phyloP scores from a whole-genome alignment of 805 yeast species.

The Metschnikowia shivogae region DNA sequence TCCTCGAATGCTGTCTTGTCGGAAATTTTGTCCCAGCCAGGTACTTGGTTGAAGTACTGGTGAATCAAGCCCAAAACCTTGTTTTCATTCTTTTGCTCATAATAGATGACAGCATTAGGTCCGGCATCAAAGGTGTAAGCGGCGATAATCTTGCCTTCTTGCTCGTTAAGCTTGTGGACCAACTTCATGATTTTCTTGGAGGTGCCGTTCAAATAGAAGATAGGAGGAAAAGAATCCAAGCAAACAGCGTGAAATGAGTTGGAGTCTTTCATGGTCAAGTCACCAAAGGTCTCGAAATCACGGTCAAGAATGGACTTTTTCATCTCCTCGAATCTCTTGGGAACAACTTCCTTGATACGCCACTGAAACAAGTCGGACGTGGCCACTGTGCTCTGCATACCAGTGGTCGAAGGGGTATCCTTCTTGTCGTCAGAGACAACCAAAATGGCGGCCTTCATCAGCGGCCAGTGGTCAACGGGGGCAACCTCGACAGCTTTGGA shows the following conservation, averaged over 20 bases:
- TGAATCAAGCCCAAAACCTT: constrained; percentile 67
- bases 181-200: constrained; percentile 20
- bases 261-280: constrained; percentile 92
- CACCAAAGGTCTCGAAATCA: constrained; percentile 79
- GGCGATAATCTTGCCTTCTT: constrained; percentile 66
- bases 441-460: constrained; percentile 81
- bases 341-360: constrained; percentile 80
- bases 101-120: constrained; percentile 96
- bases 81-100: constrained; percentile 70
- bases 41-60: constrained; percentile 51
- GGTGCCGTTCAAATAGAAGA: constrained; percentile 43
- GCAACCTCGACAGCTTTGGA: constrained; percentile 93
- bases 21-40: constrained; percentile 59
- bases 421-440: constrained; percentile 93
- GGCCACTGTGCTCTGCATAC: constrained; percentile 93
- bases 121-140: constrained; percentile 99
- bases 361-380: constrained; percentile 83
- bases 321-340: constrained; percentile 80
- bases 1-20: constrained; percentile 17
- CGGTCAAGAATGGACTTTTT: constrained; percentile 64
- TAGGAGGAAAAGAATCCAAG: constrained; percentile 92
- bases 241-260: constrained; percentile 99
- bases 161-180: constrained; percentile 64
- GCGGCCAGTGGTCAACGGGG: constrained; percentile 82
- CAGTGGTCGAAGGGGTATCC: constrained; percentile 90